These are phyloP conservation scores for Paecilomyces sp. DNA, from an alignment of 2,329 filamentous ascomycete genomes.

Conservation along the genomic window DNA sequence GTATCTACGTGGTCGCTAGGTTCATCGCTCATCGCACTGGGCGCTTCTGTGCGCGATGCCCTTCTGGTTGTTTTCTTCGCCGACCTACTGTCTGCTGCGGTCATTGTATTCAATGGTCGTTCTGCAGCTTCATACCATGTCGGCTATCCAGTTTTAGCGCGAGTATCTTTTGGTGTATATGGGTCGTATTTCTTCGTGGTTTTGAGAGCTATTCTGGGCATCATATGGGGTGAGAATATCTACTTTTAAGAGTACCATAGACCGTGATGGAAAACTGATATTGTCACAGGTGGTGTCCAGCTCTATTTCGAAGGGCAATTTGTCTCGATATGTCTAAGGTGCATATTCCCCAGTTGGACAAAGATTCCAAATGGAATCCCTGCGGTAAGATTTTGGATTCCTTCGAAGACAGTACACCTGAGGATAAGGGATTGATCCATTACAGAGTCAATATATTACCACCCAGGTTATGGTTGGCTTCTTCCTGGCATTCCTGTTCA, in stretches of 20 bases:
- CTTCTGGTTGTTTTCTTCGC: constrained; percentile 14
- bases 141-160: constrained; percentile 12
- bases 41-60: constrained; percentile 13
- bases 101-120: constrained; percentile 14
- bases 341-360: constrained; percentile 17
- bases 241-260: neutral
- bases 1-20: constrained; percentile 16
- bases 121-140: constrained; percentile 12
- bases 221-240: constrained; percentile 10
- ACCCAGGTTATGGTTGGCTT: constrained; percentile 16
- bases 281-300: constrained; percentile 12
- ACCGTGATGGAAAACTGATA: too few relatives aligned
- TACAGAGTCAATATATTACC: constrained; percentile 15
- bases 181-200: constrained; percentile 13
- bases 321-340: constrained; percentile 18
- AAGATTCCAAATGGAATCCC: constrained; percentile 17
- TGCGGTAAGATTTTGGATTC: constrained; percentile 3
- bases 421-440: neutral
- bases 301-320: constrained; percentile 15
- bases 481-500: constrained; percentile 16
- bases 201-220: constrained; percentile 9
- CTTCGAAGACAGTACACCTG: neutral
- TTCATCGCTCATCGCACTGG: constrained; percentile 13
- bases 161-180: constrained; percentile 11
- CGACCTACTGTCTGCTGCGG: constrained; percentile 12